Base-by-base conservation (phyloP, 352 stramenopile species). In the Phytophthora litchii region DNA sequence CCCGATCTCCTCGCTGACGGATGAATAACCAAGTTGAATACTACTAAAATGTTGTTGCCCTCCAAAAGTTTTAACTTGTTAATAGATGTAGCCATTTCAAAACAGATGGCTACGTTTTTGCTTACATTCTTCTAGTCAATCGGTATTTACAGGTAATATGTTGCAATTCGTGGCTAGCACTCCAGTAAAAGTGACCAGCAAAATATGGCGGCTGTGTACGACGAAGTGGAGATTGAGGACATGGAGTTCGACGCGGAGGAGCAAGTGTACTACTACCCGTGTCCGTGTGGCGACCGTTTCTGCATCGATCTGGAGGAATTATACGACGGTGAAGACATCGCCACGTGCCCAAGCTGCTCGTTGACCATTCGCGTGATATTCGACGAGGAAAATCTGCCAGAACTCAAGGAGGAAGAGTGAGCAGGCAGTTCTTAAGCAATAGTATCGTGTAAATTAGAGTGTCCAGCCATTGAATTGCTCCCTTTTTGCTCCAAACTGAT, bases 201-300 rank as follows among this genome's bases (percentile, higher is more conserved):
- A 20, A 50, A 36, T 17, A 95, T 96, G 84, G 88, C 86, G 32
- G 80, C 66, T 2, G 66, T 99, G 51, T 99, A 99, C 76, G 97
- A 99, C 79, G 97, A 99, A 76, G 92, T 99, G 31, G 93, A 98
- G 83, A 97, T 99, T 64, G 94, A 98, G 74, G 96, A 99, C 72
- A 99, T 99, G 92, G 88, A 93, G 48, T 99, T 94, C 77, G 85
- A 99, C 64, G 83, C 80, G n/a, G 78, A 92, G 5, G 92, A 96
- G 54, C 80, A 96, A 60, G 83, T 92, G 45, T 99, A 98, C 70
- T 97, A 94, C 57, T 99, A 99, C 67, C 95, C 92, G 21, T 99
- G 97, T 78, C 97, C 97, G 5, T 99, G 97, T 67, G 97, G 97
- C 16, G 97, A 99, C 68, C 89, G 87, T 52, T 96, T 96, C 66